Evolutionary conservation across 192 early-diverging fungal genomes (phyloP).

Genomic region (Phlyctochytrium arcticum): DNA sequence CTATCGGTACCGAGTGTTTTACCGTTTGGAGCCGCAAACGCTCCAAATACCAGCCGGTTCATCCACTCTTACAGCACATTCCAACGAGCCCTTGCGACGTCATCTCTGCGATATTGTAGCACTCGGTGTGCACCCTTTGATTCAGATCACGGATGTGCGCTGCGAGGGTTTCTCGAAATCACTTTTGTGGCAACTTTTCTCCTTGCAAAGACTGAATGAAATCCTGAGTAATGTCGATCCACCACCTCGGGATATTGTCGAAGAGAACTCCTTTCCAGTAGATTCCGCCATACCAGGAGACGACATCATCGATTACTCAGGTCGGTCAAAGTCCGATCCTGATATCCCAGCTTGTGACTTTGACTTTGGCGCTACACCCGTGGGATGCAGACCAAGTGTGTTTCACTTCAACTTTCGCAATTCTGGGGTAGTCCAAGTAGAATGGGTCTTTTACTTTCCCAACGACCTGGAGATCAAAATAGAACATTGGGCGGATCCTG

Average conservation of each 20-base stretch:
- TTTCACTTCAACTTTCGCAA: constrained; percentile 46
- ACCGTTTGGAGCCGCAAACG: constrained; percentile 25
- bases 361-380: constrained; percentile 48
- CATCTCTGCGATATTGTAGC: constrained; percentile 40
- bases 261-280: constrained; percentile 27
- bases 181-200: constrained; percentile 50
- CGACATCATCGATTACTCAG: neutral
- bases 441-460: constrained; percentile 53
- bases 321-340: neutral
- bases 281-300: constrained; percentile 32
- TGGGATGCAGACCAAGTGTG: constrained; percentile 32
- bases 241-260: neutral
- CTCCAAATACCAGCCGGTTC: neutral
- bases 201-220: constrained; percentile 41
- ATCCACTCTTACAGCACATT: neutral
- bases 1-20: constrained; percentile 36
- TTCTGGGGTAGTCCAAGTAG: constrained; percentile 53
- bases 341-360: neutral
- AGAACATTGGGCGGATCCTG: constrained; percentile 56
- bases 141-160: constrained; percentile 50
- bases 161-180: constrained; percentile 43
- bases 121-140: constrained; percentile 45
- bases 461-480: constrained; percentile 54
- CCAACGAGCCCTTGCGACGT: constrained; percentile 8
- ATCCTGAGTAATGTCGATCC: constrained; percentile 23